A percentile compares a stretch with the other conserved stretches of the same genome.
These are phyloP conservation scores for Teratosphaeria gauchensis DNA, from an alignment of 2,329 filamentous ascomycete species.

Conservation along the genomic window DNA sequence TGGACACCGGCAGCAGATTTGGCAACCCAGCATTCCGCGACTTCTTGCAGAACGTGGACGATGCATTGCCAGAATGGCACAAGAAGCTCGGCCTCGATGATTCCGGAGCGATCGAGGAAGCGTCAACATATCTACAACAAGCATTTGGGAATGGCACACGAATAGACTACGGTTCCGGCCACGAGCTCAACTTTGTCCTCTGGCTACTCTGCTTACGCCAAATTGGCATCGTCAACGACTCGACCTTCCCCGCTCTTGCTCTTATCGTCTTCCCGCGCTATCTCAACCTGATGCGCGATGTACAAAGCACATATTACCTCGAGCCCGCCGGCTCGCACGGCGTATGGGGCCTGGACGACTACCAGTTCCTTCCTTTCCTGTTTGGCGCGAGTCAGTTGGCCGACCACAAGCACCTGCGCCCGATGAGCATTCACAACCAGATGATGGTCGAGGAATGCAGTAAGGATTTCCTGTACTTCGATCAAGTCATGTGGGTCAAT, in stretches of 20 bases:
- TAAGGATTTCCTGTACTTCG: constrained; percentile 77
- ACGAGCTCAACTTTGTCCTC: constrained; percentile 93
- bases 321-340: constrained; percentile 58
- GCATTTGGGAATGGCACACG: constrained; percentile 77
- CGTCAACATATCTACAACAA: constrained; percentile 69
- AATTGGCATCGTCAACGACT: constrained; percentile 51
- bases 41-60: constrained; percentile 59
- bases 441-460: constrained; percentile 80
- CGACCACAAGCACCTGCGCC: constrained; percentile 53
- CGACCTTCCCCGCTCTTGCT: constrained; percentile 65
- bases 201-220: constrained; percentile 94
- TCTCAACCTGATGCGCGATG: constrained; percentile 71
- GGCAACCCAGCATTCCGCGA: constrained; percentile 85
- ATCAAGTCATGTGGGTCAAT: constrained; percentile 90
- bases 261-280: constrained; percentile 75
- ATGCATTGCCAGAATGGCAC: constrained; percentile 52
- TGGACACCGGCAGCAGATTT: constrained; percentile 85
- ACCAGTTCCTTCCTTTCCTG: constrained; percentile 45
- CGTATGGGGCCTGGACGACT: constrained; percentile 45
- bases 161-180: constrained; percentile 94
- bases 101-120: constrained; percentile 53
- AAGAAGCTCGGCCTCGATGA: constrained; percentile 45
- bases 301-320: constrained; percentile 90
- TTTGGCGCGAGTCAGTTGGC: constrained; percentile 46
- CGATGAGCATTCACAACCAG: constrained; percentile 66